Evolutionary conservation across 805 yeast species (phyloP), one percentile per base, ranked within the genome.

Genomic region (Lachancea cidri): DNA sequence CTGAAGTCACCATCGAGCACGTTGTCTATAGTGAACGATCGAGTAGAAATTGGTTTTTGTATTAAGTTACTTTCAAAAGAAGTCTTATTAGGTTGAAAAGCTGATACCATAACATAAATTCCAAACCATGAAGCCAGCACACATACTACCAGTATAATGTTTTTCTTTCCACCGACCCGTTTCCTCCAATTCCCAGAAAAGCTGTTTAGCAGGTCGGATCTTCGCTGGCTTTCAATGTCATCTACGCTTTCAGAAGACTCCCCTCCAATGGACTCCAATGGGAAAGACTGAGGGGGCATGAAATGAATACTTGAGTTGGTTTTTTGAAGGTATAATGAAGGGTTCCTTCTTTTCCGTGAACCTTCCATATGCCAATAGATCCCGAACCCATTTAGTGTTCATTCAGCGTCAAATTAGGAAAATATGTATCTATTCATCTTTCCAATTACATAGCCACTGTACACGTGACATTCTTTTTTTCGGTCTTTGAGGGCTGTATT

Each of bases 271-370:
- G 47, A 33, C 18, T 41, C 39, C 6, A 44, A 38, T 16, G 40
- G 44, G 33, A 38, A 44, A 22, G 37, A 39, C 19, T 40, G 42
- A 19, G 41, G 17, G 14, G 45, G 42, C 54, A 50, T 47, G 38
- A 47, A 46, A 3, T 45, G 43, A 25, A 54, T 44, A 25, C 59
- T 58, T 7, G 62, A 57, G 31, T 53, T 52, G 25, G 52, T 39
- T 43, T 52, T 55, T 30, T 55, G 58, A 39, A 51, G 43, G 42
- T 49, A 58, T 18, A 57, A 39, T 41, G 58, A 60, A 38, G 62
- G 56, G 35, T 53, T 55, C 36, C 55, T 55, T 41, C 62, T 53
- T 47, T 54, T 55, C 38, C 57, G 62, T 16, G 60, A 33, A 17
- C 33, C 27, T 33, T 29, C 38, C 39, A 35, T 35, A 11, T 20